phyloP scores from a whole-genome alignment of 768 basidiomycete species.

The Daedalea quercina region DNA sequence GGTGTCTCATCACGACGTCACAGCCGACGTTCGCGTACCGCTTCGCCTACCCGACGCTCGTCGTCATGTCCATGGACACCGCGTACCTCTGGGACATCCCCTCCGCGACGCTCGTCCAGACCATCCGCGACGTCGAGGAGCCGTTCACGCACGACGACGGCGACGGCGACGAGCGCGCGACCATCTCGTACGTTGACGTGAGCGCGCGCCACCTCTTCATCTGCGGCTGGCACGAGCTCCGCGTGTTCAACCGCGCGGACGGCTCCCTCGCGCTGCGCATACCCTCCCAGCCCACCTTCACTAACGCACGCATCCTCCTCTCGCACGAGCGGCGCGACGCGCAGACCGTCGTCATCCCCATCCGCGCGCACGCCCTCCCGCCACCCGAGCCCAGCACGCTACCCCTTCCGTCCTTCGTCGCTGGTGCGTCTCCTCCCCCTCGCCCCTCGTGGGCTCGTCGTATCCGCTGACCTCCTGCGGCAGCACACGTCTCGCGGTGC shows the following conservation, averaged over 20 bases:
- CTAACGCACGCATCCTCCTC: background rate
- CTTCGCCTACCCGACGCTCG: slow-evolving; percentile 59
- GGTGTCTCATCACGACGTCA: slow-evolving; percentile 49
- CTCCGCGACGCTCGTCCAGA: slow-evolving; percentile 41
- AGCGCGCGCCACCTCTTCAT: slow-evolving; percentile 52
- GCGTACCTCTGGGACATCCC: slow-evolving; percentile 63
- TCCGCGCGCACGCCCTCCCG: background rate
- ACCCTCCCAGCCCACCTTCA: background rate
- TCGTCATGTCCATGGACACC: slow-evolving; percentile 36
- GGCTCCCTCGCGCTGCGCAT: slow-evolving; percentile 38
- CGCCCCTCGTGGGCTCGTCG: background rate
- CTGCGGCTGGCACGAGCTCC: slow-evolving; percentile 40
- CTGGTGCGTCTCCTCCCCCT: slow-evolving; percentile 5
- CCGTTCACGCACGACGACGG: slow-evolving; percentile 3
- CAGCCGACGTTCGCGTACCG: slow-evolving; percentile 47
- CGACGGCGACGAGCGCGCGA: slow-evolving; percentile 21
- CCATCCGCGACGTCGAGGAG: slow-evolving; percentile 34
- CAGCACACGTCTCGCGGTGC: slow-evolving; percentile 31
- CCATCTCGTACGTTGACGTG: slow-evolving; percentile 62
- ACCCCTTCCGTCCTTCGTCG: background rate
- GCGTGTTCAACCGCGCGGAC: slow-evolving; percentile 46
- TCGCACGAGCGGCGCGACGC: background rate
- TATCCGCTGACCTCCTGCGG: background rate
- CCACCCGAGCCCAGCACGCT: background rate
- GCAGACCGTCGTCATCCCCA: background rate